Conservation (phyloP, 2,329 filamentous ascomycete genomes). For the Alternaria sp. region DNA sequence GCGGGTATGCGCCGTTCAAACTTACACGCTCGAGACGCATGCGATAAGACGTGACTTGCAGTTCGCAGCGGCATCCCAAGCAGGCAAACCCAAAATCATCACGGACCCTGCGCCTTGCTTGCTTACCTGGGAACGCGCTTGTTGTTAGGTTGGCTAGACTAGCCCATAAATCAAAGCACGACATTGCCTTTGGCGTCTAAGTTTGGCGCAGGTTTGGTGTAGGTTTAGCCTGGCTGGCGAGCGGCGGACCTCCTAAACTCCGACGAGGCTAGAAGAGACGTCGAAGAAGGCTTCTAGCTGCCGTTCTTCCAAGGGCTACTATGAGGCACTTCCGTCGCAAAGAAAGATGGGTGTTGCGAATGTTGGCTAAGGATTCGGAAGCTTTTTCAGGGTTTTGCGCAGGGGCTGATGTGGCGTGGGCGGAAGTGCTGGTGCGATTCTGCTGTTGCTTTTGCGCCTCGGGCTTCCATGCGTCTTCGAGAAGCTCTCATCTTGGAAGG, state of each 20-base stretch:
- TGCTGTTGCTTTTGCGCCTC: not conserved
- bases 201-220: slow-evolving; percentile 1
- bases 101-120: not conserved
- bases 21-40: not conserved
- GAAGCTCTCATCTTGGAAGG: not conserved
- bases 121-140: not conserved
- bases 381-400: not conserved
- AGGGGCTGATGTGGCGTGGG: not conserved
- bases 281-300: not conserved
- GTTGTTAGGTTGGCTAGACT: not conserved
- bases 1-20: not conserved
- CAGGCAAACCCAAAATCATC: not conserved
- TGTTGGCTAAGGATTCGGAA: not conserved
- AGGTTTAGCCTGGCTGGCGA: not conserved
- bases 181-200: not conserved
- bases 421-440: not conserved
- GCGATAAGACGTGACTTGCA: not conserved
- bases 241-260: not conserved
- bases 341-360: not conserved
- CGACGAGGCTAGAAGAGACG: not conserved
- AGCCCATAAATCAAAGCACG: not conserved
- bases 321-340: not conserved
- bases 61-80: not conserved
- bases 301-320: not conserved
- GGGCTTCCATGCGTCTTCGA: slow-evolving; percentile 1